Evolutionary conservation across 1,284 basidiomycete genomes (phyloP).

Genomic region (Cryptococcus sp.): DNA sequence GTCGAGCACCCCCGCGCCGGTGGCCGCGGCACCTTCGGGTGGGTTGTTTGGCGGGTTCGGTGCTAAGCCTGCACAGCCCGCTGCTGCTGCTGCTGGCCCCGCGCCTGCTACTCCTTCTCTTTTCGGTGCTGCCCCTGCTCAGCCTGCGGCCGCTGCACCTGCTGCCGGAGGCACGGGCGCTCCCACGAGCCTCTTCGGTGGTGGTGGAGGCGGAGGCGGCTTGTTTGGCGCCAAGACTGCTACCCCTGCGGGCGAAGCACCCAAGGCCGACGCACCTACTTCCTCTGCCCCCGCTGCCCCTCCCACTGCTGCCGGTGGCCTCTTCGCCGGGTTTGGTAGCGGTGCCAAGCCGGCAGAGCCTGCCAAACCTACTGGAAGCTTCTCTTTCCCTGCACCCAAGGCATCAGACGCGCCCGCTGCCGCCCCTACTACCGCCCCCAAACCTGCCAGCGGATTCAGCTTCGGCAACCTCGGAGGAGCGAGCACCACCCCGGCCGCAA

Average conservation of each 20-base stretch:
- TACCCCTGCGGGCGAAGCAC: conserved; percentile 13
- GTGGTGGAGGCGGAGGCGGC: conserved; percentile 17
- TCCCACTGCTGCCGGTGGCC: conserved; percentile 27
- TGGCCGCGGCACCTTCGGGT: conserved; percentile 19
- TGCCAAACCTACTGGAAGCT: conserved; percentile 20
- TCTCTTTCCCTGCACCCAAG: conserved; percentile 25
- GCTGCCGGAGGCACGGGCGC: conserved; percentile 18
- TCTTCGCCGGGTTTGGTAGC: conserved; percentile 29
- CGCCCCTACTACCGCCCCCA: conserved; percentile 23
- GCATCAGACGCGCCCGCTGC: conserved; percentile 13
- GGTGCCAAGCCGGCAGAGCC: conserved; percentile 23
- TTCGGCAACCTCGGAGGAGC: conserved; percentile 21
- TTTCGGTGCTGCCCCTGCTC: conserved; percentile 22
- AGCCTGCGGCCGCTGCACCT: conserved; percentile 16
- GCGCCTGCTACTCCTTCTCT: conserved; percentile 14
- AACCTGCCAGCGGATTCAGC: conserved; percentile 30
- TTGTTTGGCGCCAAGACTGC: conserved; percentile 36
- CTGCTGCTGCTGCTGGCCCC: conserved; percentile 22
- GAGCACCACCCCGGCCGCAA: conserved; percentile 23
- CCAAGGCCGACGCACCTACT: conserved; percentile 16
- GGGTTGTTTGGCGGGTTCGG: conserved; percentile 31
- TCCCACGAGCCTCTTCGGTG: conserved; percentile 11
- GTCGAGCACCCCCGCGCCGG: conserved; percentile 5
- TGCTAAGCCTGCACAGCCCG: conserved; percentile 25
- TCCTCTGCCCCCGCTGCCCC: not conserved